Evolutionary conservation across 2,329 filamentous ascomycete genomes (phyloP), one percentile per base, ranked within the genome.

Genomic region (Nemania sp.): DNA sequence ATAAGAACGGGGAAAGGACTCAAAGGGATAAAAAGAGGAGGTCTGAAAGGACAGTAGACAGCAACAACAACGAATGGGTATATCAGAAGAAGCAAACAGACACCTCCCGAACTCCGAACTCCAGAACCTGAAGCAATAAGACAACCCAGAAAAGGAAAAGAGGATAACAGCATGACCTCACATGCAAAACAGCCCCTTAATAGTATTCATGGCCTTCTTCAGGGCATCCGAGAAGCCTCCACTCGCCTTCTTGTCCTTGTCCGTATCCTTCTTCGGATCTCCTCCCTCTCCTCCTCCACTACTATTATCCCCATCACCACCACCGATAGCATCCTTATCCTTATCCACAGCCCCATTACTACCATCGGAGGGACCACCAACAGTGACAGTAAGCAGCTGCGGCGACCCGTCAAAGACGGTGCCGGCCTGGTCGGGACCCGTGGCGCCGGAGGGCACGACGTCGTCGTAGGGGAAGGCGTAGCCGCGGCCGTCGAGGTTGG

Each of bases 381-480:
- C 73, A 2, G 76, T 77, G 44, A 87, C 76, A 1, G 78, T 83
- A 61, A 86, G 73, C 54, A 81, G 63, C 66, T 73, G 69, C 1
- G 85, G 84, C 47, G 75, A 76, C 2, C 74, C 70, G 64, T 85
- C 83, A 56, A 76, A 81, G 17, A 89, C 76, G 54, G 80, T 81
- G 1, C 86, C 86, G 17, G 82, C 82, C 70, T 86, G 83, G 66
- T 88, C 83, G 3, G 66, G 66, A 20, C 56, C 56, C 42, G 68
- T 64, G 2, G 78, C 80, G 36, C 73, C 72, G n/a, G 70, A 71
- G 3, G 82, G 75, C 19, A 76, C 77, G 8, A 89, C 86, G 69
- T 89, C 86, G 65, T 89, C 86, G 65, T 89, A 89, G 0, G 86
- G 84, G 62, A 89, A 89, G 1, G 85, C 84, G 71, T 90, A 90